Evolutionary conservation across 208 protist species (phyloP).

Genomic region (Endotrypanum monterogeii): DNA sequence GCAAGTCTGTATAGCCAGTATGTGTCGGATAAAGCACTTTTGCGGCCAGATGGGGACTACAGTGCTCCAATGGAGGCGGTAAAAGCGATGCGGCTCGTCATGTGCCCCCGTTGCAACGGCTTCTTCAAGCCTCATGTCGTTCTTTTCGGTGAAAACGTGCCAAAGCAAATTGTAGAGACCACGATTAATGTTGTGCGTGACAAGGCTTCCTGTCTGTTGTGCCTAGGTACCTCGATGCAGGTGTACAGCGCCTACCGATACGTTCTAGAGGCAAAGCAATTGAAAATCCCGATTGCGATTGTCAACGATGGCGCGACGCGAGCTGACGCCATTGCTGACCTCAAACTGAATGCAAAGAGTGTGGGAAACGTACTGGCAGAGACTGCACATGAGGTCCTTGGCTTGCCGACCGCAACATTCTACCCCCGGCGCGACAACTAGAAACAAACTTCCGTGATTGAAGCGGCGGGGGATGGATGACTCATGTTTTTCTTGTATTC

Average conservation of each 20-base stretch:
- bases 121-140: constrained; percentile 83
- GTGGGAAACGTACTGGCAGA: constrained; percentile 40
- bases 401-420: constrained; percentile 18
- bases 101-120: constrained; percentile 58
- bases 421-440: constrained; percentile 14
- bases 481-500: not conserved
- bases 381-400: constrained; percentile 32
- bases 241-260: constrained; percentile 82
- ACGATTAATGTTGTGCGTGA: constrained; percentile 34
- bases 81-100: constrained; percentile 54
- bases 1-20: constrained; percentile 33
- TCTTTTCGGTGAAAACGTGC: constrained; percentile 84
- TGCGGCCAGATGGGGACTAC: constrained; percentile 76
- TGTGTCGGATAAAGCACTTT: constrained; percentile 22
- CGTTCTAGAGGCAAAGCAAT: constrained; percentile 53
- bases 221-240: constrained; percentile 77
- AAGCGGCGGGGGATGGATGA: not conserved
- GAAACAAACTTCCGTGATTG: not conserved
- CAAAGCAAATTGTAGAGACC: constrained; percentile 23
- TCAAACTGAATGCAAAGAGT: constrained; percentile 60
- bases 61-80: constrained; percentile 39
- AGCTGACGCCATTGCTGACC: constrained; percentile 49
- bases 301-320: constrained; percentile 72
- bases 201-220: constrained; percentile 50
- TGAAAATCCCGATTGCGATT: constrained; percentile 58